Percentiles rank a stretch among this genome's conserved stretches.
phyloP scores from a whole-genome alignment of 129 eudicot genomes.

The Escallonia herrerae region DNA sequence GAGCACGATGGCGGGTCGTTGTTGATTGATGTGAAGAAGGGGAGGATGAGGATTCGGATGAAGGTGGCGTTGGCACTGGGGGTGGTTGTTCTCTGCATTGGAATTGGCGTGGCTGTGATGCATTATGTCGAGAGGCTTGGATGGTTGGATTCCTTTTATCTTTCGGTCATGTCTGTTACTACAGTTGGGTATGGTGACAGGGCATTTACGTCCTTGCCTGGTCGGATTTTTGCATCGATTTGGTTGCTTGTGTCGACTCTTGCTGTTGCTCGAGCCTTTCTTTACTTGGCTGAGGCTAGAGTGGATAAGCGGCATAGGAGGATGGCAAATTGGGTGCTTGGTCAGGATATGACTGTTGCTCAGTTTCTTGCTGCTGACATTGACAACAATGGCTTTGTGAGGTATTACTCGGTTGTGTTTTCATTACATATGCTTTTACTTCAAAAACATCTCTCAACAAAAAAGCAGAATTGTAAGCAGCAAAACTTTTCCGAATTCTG shows the following conservation, averaged over 20 bases:
- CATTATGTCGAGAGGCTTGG: constrained; percentile 71
- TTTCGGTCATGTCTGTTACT: constrained; percentile 94
- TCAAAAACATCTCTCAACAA: too few relatives aligned
- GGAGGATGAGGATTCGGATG: constrained; percentile 95
- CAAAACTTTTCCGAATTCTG: too few relatives aligned
- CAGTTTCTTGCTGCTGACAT: constrained; percentile 97
- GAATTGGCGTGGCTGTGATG: constrained; percentile 75
- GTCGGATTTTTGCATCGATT: constrained; percentile 76
- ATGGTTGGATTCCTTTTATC: constrained; percentile 83
- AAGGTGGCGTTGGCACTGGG: constrained; percentile 88
- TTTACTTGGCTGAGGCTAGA: constrained; percentile 91
- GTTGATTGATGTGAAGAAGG: constrained; percentile 80
- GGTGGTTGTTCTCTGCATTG: constrained; percentile 85
- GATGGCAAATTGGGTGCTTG: constrained; percentile 93
- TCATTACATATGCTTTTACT: not conserved
- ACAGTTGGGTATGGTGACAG: constrained; percentile 95
- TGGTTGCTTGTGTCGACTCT: constrained; percentile 98
- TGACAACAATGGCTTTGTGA: constrained; percentile 88
- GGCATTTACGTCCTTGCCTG: constrained; percentile 67
- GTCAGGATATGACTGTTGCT: constrained; percentile 85
- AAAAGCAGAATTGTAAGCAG: too few relatives aligned
- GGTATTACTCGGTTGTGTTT: constrained; percentile 22
- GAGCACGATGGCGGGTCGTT: constrained; percentile 35
- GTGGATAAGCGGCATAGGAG: constrained; percentile 90
- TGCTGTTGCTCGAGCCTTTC: constrained; percentile 98